Evolutionary conservation across 768 basidiomycete genomes (phyloP), one percentile per base, ranked within the genome.

Genomic region (Auricularia heimuer): DNA sequence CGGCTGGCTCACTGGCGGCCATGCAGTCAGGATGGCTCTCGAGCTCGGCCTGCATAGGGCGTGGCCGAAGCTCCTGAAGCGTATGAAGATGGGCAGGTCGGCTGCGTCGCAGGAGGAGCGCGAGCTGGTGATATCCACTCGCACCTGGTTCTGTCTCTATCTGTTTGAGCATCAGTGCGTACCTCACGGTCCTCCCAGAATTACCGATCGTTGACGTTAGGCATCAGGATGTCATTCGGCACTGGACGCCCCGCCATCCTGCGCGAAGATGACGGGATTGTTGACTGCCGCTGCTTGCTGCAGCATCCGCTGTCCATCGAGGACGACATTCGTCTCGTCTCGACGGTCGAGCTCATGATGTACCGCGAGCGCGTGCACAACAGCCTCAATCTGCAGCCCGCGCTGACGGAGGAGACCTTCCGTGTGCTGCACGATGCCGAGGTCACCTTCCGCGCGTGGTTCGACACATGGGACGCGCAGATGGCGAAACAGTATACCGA

Each of bases 1-100:
- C 70, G 92, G 92, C n/a, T 95, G 94, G 94, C 74, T 97, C 42
- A 93, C 89, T 69, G 91, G 92, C 10, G 94, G 92, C 10, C 95
- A 97, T 76, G 95, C 95, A n/a, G 93, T 97, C 8, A 84, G 94
- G 62, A 94, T 98, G 92, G 94, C 92, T 47, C 86, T 97, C 81
- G 95, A 98, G 72, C 79, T 95, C 63, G 93, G 92, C 91, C 85
- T 96, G 82, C 92, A 97, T 74, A 88, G 90, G 73, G 91, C 94
- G 35, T 98, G 95, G 90, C 88, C 93, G 12, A 83, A 81, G 71
- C 79, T 98, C 29, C 77, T 87, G 54, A 84, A 84, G 68, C 83
- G 90, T 34, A 95, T 98, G 85, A 83, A 88, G 65, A 79, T 80
- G 18, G 83, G 82, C 67, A 87, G 88, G 70, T 74, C 78, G 4